Evolutionary conservation across 2,329 filamentous ascomycete genomes (phyloP), one percentile per base, ranked within the genome.

Genomic region (Calycina marina): DNA sequence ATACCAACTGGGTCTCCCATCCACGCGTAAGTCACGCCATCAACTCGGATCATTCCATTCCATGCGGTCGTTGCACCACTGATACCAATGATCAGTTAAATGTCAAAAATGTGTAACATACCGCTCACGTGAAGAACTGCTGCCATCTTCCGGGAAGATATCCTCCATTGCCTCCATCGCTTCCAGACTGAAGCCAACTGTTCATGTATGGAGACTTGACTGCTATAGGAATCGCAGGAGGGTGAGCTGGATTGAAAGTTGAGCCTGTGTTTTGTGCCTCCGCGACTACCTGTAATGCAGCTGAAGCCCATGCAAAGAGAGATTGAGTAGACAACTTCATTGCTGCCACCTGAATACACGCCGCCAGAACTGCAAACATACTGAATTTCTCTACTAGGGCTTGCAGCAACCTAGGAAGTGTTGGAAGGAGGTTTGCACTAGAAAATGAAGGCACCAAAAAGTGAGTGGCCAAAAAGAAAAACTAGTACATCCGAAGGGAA

Each of bases 141-240:
- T 77, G 68, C 76, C 76, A 85, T 47, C 72, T 55, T 2, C 77
- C 77, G 0, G 77, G 67, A 17, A 85, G 61, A 37, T 77, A 68
- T 1, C 75, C 76, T 18, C 73, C 72, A 47, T 76, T 70, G 6
- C 69, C 67, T 14, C 66, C 69, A 49, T 72, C 62, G 16, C 59
- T 67, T 2, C 73, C 74, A 6, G 65, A 72, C 36, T 67, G 56
- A 25, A 77, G 61, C 76, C 77, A 83, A 10, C 72, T 69, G 49
- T 70, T 83, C 11, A 86, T 56, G 44, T 86, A 88, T 0, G 81
- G 81, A 6, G 73, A 77, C 40, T 71, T 73, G 27, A 86, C 80
- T 26, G 78, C 78, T 18, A 88, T 55, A 9, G 81, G 80, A 16
- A 80, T 61, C 2, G 77, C 66, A 11, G 77, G 77, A 25, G 77